These are phyloP conservation scores for Colletotrichum graminicola DNA, from an alignment of 2,329 filamentous ascomycete species.

Conservation along the genomic window DNA sequence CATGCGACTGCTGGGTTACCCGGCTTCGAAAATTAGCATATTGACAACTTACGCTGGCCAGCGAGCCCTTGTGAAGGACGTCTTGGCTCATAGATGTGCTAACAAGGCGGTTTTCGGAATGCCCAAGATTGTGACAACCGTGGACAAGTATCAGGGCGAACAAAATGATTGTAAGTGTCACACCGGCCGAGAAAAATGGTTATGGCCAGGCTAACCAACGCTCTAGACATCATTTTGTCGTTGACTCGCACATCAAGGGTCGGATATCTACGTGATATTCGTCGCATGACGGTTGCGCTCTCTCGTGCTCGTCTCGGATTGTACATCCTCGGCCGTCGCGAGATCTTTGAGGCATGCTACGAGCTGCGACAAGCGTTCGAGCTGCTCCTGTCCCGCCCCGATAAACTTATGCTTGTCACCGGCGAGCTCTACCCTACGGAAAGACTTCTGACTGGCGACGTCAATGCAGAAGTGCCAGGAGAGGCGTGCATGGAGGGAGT, in stretches of 20 bases:
- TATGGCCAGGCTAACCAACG: conserved; percentile 43
- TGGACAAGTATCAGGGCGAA: conserved; percentile 99
- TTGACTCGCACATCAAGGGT: conserved; percentile 89
- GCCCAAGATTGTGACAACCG: conserved; percentile 90
- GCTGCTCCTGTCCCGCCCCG: conserved; percentile 79
- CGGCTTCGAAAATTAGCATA: conserved; percentile 85
- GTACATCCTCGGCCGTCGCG: conserved; percentile 89
- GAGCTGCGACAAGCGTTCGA: conserved; percentile 91
- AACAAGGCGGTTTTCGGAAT: conserved; percentile 88
- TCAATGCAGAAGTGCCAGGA: conserved; percentile 63
- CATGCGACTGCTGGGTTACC: conserved; percentile 95
- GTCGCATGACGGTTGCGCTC: conserved; percentile 92
- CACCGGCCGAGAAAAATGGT: neutral
- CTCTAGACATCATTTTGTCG: conserved; percentile 88
- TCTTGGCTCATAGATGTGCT: conserved; percentile 85
- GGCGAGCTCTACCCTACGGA: conserved; percentile 87
- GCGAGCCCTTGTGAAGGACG: conserved; percentile 86
- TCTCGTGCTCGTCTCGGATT: conserved; percentile 92
- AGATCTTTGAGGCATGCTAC: conserved; percentile 88
- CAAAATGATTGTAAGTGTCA: conserved; percentile 91
- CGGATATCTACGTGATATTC: conserved; percentile 93
- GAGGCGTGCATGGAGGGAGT: conserved; percentile 86
- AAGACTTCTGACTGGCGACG: conserved; percentile 61
- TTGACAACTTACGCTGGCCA: conserved; percentile 96
- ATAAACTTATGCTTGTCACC: conserved; percentile 84